Evolutionary conservation across 2,329 filamentous ascomycete genomes (phyloP), one percentile per base, ranked within the genome.

Genomic region (Calonectria leucothoes): DNA sequence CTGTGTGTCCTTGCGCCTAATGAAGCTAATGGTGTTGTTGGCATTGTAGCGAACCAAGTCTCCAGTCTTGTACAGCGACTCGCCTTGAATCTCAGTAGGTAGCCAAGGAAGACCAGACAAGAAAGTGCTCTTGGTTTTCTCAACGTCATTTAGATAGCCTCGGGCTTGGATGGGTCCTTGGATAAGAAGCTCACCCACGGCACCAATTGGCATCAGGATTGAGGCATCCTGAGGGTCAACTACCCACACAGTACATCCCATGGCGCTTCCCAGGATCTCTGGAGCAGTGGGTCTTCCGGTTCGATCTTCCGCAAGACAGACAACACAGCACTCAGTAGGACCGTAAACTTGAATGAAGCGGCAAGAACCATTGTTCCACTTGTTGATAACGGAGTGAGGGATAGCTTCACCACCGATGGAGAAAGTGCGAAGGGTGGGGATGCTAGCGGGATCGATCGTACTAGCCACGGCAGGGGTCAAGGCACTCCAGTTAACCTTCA

Each of bases 401-500:
- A 69, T 25, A 2, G 29, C 52, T 51, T 69, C 66, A 14, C 66
- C 66, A 35, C 66, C 66, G 48, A 25, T 45, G n/a, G 17, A 33
- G 35, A 35, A 35, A 29, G 66, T 61, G 17, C 42, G 37, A 1
- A 69, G 14, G 39, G 66, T 63, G 15, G 52, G 51, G 29, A 69
- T n/a, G 31, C 33, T 48, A 23, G 29, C 39, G 2, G 66, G 35
- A 55, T 63, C 45, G 8, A 72, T n/a, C 0, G 45, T 51, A 29
- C 31, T 29, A 2, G 59, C 64, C 23, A 64, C 59, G 2, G 70
- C 35, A 4, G 69, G 49, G 39, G 76, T 76, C n/a, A 76, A 31
- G 6, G 57, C 51, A 2, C 63, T 45, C n/a, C 57, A 71, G 35
- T 78, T 80, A 6, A 74, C 75, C 14, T 65, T 42, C 48, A 77